Percentiles rank a stretch among this genome's conserved stretches.
Evolutionary conservation across 2,329 filamentous ascomycete species (phyloP).

Genomic region (Triangularia verruculosa): DNA sequence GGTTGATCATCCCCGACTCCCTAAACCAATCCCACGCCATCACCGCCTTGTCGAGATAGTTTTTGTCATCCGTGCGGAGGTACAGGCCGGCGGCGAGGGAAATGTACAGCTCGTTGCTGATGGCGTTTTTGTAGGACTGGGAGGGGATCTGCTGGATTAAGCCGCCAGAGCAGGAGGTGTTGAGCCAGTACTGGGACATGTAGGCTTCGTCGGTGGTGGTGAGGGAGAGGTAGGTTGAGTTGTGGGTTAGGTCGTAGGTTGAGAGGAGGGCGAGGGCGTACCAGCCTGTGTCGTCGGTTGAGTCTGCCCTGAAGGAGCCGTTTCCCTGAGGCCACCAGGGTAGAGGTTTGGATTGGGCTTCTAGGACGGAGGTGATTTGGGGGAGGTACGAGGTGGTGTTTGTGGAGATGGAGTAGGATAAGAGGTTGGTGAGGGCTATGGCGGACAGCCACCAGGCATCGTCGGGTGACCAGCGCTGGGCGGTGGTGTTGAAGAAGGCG

Average conservation of each 20-base stretch:
- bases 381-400: conserved; percentile 32
- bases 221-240: conserved; percentile 51
- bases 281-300: conserved; percentile 60
- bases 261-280: conserved; percentile 60
- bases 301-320: conserved; percentile 39
- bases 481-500: conserved; percentile 33
- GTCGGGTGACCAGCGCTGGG: conserved; percentile 35
- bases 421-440: conserved; percentile 35
- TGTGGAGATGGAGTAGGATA: conserved; percentile 37
- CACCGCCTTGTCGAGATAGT: conserved; percentile 49
- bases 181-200: conserved; percentile 48
- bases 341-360: conserved; percentile 34
- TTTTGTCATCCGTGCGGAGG: conserved; percentile 36
- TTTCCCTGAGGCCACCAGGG: conserved; percentile 37
- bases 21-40: conserved; percentile 54
- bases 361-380: conserved; percentile 32
- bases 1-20: conserved; percentile 50
- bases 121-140: conserved; percentile 50
- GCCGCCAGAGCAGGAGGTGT: conserved; percentile 50
- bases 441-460: conserved; percentile 41
- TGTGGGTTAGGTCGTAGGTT: conserved; percentile 52
- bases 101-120: conserved; percentile 58
- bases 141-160: conserved; percentile 56
- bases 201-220: conserved; percentile 55
- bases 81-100: conserved; percentile 52